Conservation (phyloP, 306 rosid genomes). For the Cucurbita moschata region DNA sequence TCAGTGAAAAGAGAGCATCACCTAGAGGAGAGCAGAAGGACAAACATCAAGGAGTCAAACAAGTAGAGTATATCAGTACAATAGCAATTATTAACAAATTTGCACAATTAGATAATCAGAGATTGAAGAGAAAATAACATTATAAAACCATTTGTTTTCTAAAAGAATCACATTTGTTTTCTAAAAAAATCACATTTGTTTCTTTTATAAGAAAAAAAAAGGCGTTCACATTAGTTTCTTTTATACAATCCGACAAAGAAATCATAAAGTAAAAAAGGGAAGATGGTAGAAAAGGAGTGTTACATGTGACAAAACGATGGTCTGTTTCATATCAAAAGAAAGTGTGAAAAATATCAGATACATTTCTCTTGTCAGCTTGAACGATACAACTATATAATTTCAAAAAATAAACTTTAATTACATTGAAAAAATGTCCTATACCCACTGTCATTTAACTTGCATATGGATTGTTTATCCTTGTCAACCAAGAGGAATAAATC, state of each 20-base stretch:
- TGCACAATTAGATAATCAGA: neutral
- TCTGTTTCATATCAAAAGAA: neutral
- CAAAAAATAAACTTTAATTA: neutral
- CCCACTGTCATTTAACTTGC: neutral
- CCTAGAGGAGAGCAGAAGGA: constrained; percentile 37
- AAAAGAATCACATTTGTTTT: neutral
- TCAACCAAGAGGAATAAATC: neutral
- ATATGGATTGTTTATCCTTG: neutral
- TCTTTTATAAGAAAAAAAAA: neutral
- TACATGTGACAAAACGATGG: neutral
- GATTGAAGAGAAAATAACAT: neutral
- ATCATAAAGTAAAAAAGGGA: neutral
- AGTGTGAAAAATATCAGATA: neutral
- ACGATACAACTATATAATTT: neutral
- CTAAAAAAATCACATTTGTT: neutral
- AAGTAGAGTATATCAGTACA: constrained; percentile 6
- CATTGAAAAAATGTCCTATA: neutral
- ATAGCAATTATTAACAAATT: neutral
- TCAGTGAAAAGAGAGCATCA: constrained; percentile 66
- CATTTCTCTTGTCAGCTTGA: neutral
- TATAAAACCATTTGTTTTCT: neutral
- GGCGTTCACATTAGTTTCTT: neutral
- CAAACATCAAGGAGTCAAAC: constrained; percentile 10
- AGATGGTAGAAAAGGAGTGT: neutral
- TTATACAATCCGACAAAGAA: neutral